Conservation (phyloP, 768 basidiomycete species). For the Cyathus striatus region DNA sequence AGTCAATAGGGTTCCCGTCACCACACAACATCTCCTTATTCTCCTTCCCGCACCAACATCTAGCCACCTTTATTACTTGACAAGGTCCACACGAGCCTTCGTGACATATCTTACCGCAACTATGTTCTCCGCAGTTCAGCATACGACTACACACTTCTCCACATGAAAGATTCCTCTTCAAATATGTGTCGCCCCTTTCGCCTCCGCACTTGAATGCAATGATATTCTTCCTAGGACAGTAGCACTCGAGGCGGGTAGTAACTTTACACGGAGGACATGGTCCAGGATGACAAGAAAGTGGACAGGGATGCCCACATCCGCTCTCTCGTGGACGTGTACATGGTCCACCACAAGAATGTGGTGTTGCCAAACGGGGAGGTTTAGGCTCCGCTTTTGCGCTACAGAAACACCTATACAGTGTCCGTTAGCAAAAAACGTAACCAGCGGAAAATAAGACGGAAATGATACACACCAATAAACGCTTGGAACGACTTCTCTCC, state of each 20-base stretch:
- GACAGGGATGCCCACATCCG: constrained; percentile 78
- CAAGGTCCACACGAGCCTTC: constrained; percentile 71
- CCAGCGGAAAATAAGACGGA: not conserved
- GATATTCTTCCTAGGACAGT: constrained; percentile 61
- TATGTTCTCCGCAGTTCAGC: constrained; percentile 71
- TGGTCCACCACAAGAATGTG: constrained; percentile 71
- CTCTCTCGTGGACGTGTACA: constrained; percentile 55
- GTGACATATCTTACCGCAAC: constrained; percentile 70
- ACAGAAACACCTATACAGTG: constrained; percentile 74
- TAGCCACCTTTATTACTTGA: constrained; percentile 40
- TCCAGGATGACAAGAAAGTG: constrained; percentile 86
- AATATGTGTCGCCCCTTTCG: constrained; percentile 22
- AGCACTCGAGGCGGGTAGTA: constrained; percentile 71
- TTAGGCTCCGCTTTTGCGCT: constrained; percentile 68
- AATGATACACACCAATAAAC: constrained; percentile 55
- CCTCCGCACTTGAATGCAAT: constrained; percentile 57
- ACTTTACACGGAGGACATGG: constrained; percentile 94
- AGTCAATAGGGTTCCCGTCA: constrained; percentile 40
- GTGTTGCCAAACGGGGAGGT: constrained; percentile 61
- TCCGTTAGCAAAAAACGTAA: too few species aligned
- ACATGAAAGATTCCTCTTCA: constrained; percentile 32
- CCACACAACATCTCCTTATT: constrained; percentile 61
- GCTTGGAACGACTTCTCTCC: constrained; percentile 59
- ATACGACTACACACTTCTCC: constrained; percentile 35
- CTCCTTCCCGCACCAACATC: constrained; percentile 81